Conservation (phyloP, 768 basidiomycete species). For the Collybia nuda region DNA sequence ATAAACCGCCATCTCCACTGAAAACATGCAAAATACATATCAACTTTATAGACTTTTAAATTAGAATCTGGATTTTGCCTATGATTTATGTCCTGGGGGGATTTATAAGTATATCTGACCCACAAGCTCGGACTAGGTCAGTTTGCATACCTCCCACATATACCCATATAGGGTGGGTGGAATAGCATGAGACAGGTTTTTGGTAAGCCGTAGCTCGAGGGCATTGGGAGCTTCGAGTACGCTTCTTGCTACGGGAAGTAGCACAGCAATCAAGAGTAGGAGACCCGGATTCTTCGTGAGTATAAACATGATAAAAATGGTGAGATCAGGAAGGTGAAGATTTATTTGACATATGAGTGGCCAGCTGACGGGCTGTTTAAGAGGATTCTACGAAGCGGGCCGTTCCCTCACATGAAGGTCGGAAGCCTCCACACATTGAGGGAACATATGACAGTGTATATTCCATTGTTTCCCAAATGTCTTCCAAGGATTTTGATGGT, state of each 20-base stretch:
- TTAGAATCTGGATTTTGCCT: not conserved
- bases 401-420: too few relatives aligned
- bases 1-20: conserved; percentile 40
- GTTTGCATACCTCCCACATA: conserved; percentile 31
- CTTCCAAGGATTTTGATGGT: too few relatives aligned
- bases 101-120: too few relatives aligned
- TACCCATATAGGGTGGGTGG: conserved; percentile 30
- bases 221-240: conserved; percentile 24
- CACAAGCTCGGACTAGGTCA: not conserved
- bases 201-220: conserved; percentile 24
- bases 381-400: too few relatives aligned
- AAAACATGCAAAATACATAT: not conserved
- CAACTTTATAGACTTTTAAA: not conserved
- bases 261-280: not conserved
- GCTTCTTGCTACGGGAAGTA: conserved; percentile 8
- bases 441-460: too few relatives aligned
- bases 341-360: too few relatives aligned
- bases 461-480: too few relatives aligned
- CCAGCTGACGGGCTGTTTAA: too few relatives aligned
- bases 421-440: too few relatives aligned
- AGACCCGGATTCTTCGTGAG: not conserved
- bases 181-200: conserved; percentile 25
- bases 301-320: not conserved
- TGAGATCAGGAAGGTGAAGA: too few relatives aligned
- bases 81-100: too few relatives aligned